These are phyloP conservation scores for Besnoitia besnoiti DNA, from an alignment of 169 alveolate species.

Conservation along the genomic window DNA sequence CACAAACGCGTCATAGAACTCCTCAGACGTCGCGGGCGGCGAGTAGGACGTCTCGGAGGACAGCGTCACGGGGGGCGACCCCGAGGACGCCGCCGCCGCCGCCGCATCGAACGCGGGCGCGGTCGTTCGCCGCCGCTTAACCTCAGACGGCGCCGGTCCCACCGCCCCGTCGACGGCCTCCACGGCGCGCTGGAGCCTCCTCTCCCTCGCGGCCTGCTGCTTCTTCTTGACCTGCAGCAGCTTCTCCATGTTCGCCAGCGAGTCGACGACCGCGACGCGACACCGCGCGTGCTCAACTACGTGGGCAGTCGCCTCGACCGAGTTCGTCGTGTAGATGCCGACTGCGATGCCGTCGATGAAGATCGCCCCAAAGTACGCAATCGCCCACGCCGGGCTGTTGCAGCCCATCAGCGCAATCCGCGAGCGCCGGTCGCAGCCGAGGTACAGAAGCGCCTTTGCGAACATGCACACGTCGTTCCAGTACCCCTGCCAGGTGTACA, in stretches of 20 bases:
- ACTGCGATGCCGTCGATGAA: slow-evolving; percentile 78
- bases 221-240: slow-evolving; percentile 72
- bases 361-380: slow-evolving; percentile 80
- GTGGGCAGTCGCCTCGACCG: slow-evolving; percentile 78
- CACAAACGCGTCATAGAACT: not conserved
- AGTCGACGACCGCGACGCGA: slow-evolving; percentile 79
- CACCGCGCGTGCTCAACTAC: slow-evolving; percentile 84
- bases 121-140: not conserved
- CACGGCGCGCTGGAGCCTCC: not conserved
- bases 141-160: not conserved
- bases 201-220: slow-evolving; percentile 68
- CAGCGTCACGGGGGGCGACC: not conserved
- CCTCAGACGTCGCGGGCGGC: not conserved
- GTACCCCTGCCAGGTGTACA: slow-evolving; percentile 78
- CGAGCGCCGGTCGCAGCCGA: slow-evolving; percentile 73
- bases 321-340: slow-evolving; percentile 85
- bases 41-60: not conserved
- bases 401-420: slow-evolving; percentile 82
- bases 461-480: slow-evolving; percentile 71
- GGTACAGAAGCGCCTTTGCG: slow-evolving; percentile 78
- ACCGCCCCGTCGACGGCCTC: not conserved
- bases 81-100: not conserved
- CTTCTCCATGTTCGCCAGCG: slow-evolving; percentile 75
- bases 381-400: slow-evolving; percentile 85
- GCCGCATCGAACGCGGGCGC: not conserved